Base-by-base conservation (phyloP, 2,329 filamentous ascomycete species). In the Epichloe amarillans region DNA sequence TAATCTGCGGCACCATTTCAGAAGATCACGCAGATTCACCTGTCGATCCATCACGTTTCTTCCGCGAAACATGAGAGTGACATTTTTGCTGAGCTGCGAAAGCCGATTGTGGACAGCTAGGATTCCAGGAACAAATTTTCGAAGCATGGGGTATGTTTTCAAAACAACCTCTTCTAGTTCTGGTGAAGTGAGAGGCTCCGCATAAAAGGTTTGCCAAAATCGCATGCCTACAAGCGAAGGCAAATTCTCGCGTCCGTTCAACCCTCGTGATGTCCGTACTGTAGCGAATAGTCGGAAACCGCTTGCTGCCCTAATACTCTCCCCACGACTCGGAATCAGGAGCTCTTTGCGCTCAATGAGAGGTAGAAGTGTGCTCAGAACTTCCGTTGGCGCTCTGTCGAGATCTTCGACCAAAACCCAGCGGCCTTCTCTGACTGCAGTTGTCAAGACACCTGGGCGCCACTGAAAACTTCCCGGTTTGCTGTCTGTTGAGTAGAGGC, bases 391-490 rank as follows among this genome's bases (percentile, higher is more conserved):
- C 11, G 93, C 93, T 55, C 91, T 83, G 64, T 98, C 90, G 40
- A 99, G 75, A 66, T 99, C 94, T 66, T 99, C 94, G 53, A 99
- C 94, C 56, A 98, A 74, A 6, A 98, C 86, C 94, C 93, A 98
- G 61, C 91, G 79, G 15, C 93, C 94, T 71, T 98, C 91, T 61
- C 79, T 84, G 3, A 97, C 89, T 37, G 94, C 94, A 33, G 88
- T 95, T 0, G 93, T 96, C 58, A 99, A 72, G 19, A 97, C 87
- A 68, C 93, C 93, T 3, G 93, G 81, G 53, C 87, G 82, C 93
- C 93, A 99, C 47, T 80, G 79, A 64, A 98, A 98, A 10, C 87
- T 90, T 1, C 90, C 90, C 1, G 89, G 90, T 54, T 84, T 86
- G 15, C 85, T 80, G 52, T 89, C 90, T 21, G 89, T 93, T 1